A percentile compares a stretch with the other conserved stretches of the same genome.
phyloP scores from a whole-genome alignment of 73 alveolate genomes.

The Durusdinium trenchii region DNA sequence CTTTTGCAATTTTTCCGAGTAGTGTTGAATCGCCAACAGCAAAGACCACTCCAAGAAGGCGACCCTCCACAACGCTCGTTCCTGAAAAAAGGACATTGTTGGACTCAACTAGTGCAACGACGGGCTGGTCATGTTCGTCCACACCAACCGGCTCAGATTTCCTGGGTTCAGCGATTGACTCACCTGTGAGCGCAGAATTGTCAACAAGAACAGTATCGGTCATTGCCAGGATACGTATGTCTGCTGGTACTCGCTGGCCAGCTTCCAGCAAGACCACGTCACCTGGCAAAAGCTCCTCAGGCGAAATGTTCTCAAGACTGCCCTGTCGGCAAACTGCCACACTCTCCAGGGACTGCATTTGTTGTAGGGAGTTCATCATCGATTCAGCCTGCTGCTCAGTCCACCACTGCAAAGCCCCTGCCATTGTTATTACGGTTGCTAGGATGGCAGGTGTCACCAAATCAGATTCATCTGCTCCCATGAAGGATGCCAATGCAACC shows the following conservation, averaged over 20 bases:
- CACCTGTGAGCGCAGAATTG: constrained; percentile 89
- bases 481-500: constrained; percentile 56
- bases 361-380: constrained; percentile 73
- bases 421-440: constrained; percentile 66
- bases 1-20: constrained; percentile 60
- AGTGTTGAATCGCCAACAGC: constrained; percentile 61
- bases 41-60: constrained; percentile 59
- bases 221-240: constrained; percentile 51
- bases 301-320: not conserved
- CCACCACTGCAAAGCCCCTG: constrained; percentile 90
- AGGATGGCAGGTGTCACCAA: constrained; percentile 64
- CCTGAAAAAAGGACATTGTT: constrained; percentile 65
- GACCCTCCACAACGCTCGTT: constrained; percentile 69
- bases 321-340: constrained; percentile 47
- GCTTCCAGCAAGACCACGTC: constrained; percentile 66
- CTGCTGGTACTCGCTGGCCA: constrained; percentile 86
- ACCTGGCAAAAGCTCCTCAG: constrained; percentile 68
- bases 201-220: constrained; percentile 77
- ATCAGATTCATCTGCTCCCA: constrained; percentile 84
- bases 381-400: constrained; percentile 85
- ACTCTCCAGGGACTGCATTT: constrained; percentile 55
- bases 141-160: constrained; percentile 15
- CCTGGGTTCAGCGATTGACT: constrained; percentile 70
- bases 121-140: constrained; percentile 21
- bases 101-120: constrained; percentile 1